These are phyloP conservation scores for Austroboletus novae-zelandiae DNA, from an alignment of 1,284 basidiomycete species.

Conservation along the genomic window DNA sequence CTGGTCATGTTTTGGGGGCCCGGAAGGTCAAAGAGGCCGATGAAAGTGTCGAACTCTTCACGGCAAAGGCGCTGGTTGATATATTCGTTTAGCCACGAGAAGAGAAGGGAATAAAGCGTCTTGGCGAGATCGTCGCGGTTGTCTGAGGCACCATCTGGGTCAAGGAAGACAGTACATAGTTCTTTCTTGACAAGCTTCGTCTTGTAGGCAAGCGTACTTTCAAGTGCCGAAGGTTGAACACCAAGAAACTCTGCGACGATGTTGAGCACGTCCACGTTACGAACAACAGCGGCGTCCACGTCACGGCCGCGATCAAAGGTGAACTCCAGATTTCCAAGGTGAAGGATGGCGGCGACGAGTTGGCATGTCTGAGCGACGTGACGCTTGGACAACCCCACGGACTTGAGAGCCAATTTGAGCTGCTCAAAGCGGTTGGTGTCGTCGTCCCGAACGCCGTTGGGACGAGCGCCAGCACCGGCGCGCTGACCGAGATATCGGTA, in stretches of 20 bases:
- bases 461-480: slow-evolving; percentile 37
- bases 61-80: slow-evolving; percentile 93
- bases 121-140: slow-evolving; percentile 94
- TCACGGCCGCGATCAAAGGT: slow-evolving; percentile 78
- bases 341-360: slow-evolving; percentile 90
- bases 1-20: slow-evolving; percentile 88
- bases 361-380: slow-evolving; percentile 95
- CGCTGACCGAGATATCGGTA: slow-evolving; percentile 86
- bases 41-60: slow-evolving; percentile 89
- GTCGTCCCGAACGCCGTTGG: slow-evolving; percentile 56
- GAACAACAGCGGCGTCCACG: slow-evolving; percentile 85
- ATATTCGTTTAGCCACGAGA: slow-evolving; percentile 90
- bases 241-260: slow-evolving; percentile 92
- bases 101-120: slow-evolving; percentile 40
- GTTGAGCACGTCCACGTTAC: slow-evolving; percentile 75
- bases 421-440: slow-evolving; percentile 85
- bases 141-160: slow-evolving; percentile 88
- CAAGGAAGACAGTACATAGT: slow-evolving; percentile 93
- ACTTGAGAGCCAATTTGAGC: slow-evolving; percentile 91
- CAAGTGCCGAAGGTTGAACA: slow-evolving; percentile 71
- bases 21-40: slow-evolving; percentile 94
- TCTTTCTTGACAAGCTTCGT: slow-evolving; percentile 93
- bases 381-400: slow-evolving; percentile 88
- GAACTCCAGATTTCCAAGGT: slow-evolving; percentile 95
- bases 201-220: slow-evolving; percentile 87